Evolutionary conservation across 2,329 filamentous ascomycete species (phyloP).

Genomic region (Cladosporium phlei): DNA sequence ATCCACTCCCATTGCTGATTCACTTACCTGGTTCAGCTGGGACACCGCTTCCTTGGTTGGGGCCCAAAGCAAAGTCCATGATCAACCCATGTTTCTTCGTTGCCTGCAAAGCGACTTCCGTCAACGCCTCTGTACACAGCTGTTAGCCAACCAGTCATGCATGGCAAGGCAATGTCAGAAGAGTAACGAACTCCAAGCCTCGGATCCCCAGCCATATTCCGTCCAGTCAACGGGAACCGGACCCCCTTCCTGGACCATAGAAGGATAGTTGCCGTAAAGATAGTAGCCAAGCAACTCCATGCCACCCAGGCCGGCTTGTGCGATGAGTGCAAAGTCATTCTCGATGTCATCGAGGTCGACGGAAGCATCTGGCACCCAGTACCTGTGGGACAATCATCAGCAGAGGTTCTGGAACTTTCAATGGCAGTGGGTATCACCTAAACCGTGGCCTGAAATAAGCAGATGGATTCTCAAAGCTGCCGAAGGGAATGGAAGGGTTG

Average conservation of each 20-base stretch:
- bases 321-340: constrained; percentile 32
- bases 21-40: constrained; percentile 34
- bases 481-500: constrained; percentile 21
- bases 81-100: constrained; percentile 34
- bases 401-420: not conserved
- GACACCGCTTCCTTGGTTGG: constrained; percentile 47
- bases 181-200: constrained; percentile 25
- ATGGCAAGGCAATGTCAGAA: too few species aligned
- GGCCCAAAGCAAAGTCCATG: constrained; percentile 45
- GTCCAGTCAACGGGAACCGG: constrained; percentile 34
- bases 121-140: constrained; percentile 19
- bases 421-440: constrained; percentile 3
- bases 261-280: constrained; percentile 32
- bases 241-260: constrained; percentile 18
- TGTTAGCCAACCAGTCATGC: too few species aligned
- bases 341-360: constrained; percentile 28
- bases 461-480: constrained; percentile 30
- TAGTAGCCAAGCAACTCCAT: constrained; percentile 39
- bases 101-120: constrained; percentile 29
- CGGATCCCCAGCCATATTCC: constrained; percentile 38
- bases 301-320: constrained; percentile 34
- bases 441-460: constrained; percentile 27
- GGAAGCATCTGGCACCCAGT: constrained; percentile 39
- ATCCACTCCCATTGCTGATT: too few species aligned
- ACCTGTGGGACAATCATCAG: constrained; percentile 22